Conservation (phyloP, 2,329 filamentous ascomycete species). For the Lizonia empirigonia region DNA sequence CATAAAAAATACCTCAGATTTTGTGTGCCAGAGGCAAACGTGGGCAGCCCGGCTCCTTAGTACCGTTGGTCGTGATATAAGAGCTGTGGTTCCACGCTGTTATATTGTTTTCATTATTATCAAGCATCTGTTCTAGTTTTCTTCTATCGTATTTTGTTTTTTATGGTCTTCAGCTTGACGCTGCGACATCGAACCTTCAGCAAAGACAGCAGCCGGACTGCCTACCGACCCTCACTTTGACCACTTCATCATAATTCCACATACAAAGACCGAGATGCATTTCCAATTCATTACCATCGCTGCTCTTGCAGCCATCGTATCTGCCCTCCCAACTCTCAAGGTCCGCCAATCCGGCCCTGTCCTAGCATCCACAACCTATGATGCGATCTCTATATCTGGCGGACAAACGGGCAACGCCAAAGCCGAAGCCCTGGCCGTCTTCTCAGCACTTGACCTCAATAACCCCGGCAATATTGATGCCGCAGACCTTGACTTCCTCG, state of each 20-base stretch:
- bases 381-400: constrained; percentile 57
- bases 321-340: constrained; percentile 34
- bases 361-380: constrained; percentile 39
- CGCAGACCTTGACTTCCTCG: constrained; percentile 58
- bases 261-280: constrained; percentile 32
- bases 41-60: not conserved
- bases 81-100: constrained; percentile 2
- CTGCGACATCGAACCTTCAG: constrained; percentile 24
- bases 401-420: constrained; percentile 61
- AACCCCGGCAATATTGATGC: constrained; percentile 56
- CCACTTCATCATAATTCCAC: constrained; percentile 3
- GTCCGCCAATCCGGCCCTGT: constrained; percentile 30
- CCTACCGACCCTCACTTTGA: constrained; percentile 13
- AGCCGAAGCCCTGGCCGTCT: constrained; percentile 60
- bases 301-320: constrained; percentile 34
- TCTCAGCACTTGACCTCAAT: constrained; percentile 57
- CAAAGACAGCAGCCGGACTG: constrained; percentile 37
- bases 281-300: constrained; percentile 36
- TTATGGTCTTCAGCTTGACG: constrained; percentile 36
- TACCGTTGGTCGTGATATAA: constrained; percentile 7
- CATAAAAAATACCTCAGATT: not conserved
- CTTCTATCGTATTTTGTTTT: constrained; percentile 11
- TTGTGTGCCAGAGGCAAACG: not conserved
- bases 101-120: constrained; percentile 24
- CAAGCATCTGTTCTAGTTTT: constrained; percentile 17